Evolutionary conservation across 192 early-diverging fungal species (phyloP), one percentile per base, ranked within the genome.

Genomic region (Glomus cerebriforme): DNA sequence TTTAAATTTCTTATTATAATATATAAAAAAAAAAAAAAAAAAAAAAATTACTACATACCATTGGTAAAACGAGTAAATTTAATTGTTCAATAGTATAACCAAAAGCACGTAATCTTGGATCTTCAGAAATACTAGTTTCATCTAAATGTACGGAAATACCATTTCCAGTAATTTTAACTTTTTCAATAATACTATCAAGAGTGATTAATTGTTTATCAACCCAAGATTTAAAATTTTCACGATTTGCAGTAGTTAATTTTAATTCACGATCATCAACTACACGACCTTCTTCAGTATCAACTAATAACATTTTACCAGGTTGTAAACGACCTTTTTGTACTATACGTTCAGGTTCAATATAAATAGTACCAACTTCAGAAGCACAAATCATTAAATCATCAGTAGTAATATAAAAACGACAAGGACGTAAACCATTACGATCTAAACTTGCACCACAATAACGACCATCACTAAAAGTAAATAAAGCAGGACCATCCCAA

Each of bases 371-470:
- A 24, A 98, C 98, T 82, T 99, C 98, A 17, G 95, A 96, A 29
- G 96, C 98, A 81, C 96, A 97, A 81, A 99, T 96, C 96, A 99
- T 99, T 45, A 94, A 88, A 83, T 96, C 96, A 72, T 93, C 92
- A 35, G 87, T 85, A 10, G 96, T 98, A 73, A 96, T 88, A 84
- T 98, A 98, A 92, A 94, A 98, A 80, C 98, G 94, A 83, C 96
- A 98, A n/a, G 98, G 98, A 67, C 97, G 92, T 59, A 99, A 86
- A 74, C 98, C 98, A 81, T 99, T 99, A 83, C 98, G 93, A 84
- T 99, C 98, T 54, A 99, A 88, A n/a, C 91, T 94, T n/a, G 98
- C 98, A 80, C 98, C 98, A 81, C 95, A 95, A 87, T 93, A 98
- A 68, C 97, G 92, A 43, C 98, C 98, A 84, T 99, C 98, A 35